Conservation (phyloP, 2,329 filamentous ascomycete species). For the Madurella fahalii region DNA sequence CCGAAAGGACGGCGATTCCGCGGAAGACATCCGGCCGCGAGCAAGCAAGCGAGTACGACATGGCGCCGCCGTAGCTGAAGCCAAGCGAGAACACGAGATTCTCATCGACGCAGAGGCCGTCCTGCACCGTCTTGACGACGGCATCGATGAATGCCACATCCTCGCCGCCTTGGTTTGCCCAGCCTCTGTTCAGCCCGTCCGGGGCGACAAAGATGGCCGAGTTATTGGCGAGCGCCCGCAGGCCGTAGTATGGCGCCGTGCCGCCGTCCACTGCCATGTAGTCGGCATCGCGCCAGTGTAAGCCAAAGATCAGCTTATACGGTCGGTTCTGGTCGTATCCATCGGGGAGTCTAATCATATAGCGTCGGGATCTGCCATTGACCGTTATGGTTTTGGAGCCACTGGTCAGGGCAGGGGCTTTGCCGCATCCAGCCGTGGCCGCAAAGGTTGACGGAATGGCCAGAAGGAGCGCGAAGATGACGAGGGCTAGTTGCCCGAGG, state of each 20-base stretch:
- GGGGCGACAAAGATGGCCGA: conserved; percentile 31
- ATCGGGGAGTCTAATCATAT: conserved; percentile 33
- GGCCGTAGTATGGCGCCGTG: no score
- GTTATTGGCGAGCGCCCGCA: no score
- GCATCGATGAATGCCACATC: conserved; percentile 39
- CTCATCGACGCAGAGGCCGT: conserved; percentile 39
- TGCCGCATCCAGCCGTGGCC: no score
- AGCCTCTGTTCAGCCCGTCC: conserved; percentile 39
- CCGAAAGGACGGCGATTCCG: conserved; percentile 30
- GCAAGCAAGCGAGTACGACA: conserved; percentile 41
- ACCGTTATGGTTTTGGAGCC: conserved; percentile 27
- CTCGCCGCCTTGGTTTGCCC: conserved; percentile 39
- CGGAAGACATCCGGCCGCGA: conserved; percentile 36
- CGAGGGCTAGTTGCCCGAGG: no score
- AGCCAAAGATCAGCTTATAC: conserved; percentile 40
- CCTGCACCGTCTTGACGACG: conserved; percentile 35
- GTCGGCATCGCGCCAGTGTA: conserved; percentile 39
- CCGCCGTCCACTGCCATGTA: conserved; percentile 33
- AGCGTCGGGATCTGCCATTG: conserved; percentile 36
- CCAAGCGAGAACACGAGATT: conserved; percentile 39
- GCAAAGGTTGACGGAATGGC: no score
- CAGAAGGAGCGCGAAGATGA: no score
- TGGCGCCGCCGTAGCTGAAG: conserved; percentile 42
- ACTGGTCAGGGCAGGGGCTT: no score
- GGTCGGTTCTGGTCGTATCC: conserved; percentile 37